A percentile compares a stretch with the other conserved stretches of the same genome.
Conservation (phyloP, 352 stramenopile species). For the Phytophthora idaei region DNA sequence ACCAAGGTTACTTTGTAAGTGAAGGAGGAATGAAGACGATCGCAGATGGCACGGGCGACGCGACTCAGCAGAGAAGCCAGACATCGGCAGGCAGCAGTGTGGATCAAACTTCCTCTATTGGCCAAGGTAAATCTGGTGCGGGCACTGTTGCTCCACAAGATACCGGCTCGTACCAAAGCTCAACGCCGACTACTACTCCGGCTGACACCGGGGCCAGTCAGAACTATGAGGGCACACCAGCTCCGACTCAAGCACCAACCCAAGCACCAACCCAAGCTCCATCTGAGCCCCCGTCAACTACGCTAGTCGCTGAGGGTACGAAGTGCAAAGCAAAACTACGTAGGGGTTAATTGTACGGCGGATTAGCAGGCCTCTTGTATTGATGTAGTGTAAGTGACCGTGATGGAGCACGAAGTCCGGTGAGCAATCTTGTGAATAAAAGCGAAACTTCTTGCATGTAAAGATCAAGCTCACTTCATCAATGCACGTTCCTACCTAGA, state of each 20-base stretch:
- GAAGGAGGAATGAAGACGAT: conserved; percentile 31
- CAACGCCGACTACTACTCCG: conserved; percentile 7
- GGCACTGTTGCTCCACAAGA: conserved; percentile 12
- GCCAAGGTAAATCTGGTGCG: neutral
- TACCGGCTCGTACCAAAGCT: neutral
- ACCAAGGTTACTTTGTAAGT: conserved; percentile 64
- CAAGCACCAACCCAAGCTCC: conserved; percentile 3
- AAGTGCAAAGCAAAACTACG: conserved; percentile 31
- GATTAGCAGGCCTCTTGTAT: neutral
- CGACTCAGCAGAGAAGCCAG: conserved; percentile 5
- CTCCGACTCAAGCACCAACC: conserved; percentile 4
- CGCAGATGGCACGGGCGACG: conserved; percentile 16
- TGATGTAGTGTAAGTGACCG: conserved; percentile 2
- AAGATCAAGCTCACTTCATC: conserved; percentile 4
- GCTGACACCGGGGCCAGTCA: conserved; percentile 4
- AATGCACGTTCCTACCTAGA: neutral
- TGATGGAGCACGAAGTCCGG: no score
- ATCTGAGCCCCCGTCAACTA: neutral
- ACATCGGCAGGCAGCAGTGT: conserved; percentile 3
- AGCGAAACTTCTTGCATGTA: conserved; percentile 8
- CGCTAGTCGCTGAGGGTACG: neutral
- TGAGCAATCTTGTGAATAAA: conserved; percentile 5
- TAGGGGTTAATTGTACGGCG: conserved; percentile 14
- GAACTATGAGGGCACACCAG: neutral
- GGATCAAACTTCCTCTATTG: conserved; percentile 6